phyloP scores from a whole-genome alignment of 2,329 filamentous ascomycete genomes.

The Sphaerulina musiva region DNA sequence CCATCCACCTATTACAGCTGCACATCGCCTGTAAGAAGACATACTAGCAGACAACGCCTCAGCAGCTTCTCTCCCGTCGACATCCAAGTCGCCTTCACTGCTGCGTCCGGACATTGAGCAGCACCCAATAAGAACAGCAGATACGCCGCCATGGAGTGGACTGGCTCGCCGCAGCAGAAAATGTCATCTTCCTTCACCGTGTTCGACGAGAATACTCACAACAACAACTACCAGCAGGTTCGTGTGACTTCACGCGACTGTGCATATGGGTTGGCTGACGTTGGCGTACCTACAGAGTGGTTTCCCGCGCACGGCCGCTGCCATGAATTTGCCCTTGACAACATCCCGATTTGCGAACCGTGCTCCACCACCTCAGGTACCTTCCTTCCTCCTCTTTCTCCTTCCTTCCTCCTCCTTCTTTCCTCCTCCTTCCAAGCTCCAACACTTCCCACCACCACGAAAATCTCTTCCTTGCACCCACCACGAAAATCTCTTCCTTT shows the following conservation, averaged over 20 bases:
- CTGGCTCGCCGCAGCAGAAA: slow-evolving; percentile 22
- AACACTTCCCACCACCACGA: slow-evolving; percentile 9
- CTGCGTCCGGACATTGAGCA: background rate
- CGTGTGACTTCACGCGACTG: slow-evolving; percentile 6
- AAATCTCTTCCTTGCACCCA: slow-evolving; percentile 18
- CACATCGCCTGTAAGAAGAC: background rate
- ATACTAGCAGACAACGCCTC: background rate
- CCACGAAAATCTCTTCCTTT: slow-evolving; percentile 14
- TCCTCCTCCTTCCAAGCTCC: no score
- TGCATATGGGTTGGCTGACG: slow-evolving; percentile 13
- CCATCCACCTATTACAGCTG: background rate
- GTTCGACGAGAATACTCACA: slow-evolving; percentile 21
- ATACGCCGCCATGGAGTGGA: slow-evolving; percentile 22
- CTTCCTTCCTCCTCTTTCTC: no score
- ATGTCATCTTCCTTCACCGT: slow-evolving; percentile 19
- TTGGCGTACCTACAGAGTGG: slow-evolving; percentile 11
- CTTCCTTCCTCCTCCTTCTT: no score
- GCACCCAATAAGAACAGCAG: background rate
- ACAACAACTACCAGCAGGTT: slow-evolving; percentile 16
- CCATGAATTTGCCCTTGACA: slow-evolving; percentile 32
- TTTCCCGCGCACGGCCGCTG: slow-evolving; percentile 23
- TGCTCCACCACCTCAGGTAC: slow-evolving; percentile 18
- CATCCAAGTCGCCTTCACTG: background rate
- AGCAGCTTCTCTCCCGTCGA: background rate
- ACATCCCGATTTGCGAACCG: slow-evolving; percentile 35